A percentile compares a stretch with the other conserved stretches of the same genome.
phyloP scores from a whole-genome alignment of 73 alveolate species.

The Blepharisma stoltei region DNA sequence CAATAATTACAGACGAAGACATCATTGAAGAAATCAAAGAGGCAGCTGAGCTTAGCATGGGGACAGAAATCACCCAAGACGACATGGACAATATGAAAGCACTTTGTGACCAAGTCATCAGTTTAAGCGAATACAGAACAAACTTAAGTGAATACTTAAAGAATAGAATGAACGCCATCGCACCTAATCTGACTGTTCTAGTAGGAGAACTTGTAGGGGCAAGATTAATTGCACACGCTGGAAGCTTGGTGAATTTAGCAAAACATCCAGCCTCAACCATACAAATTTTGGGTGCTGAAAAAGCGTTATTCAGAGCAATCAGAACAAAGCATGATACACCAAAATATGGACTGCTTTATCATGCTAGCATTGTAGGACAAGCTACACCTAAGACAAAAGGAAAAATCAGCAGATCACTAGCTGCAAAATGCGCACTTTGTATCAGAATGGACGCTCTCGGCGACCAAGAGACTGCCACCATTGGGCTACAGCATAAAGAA shows the following conservation, averaged over 20 bases:
- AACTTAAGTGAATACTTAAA: constrained; percentile 81
- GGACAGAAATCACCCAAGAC: constrained; percentile 97
- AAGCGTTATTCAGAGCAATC: constrained; percentile 94
- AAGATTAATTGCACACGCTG: constrained; percentile 98
- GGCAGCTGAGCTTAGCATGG: constrained; percentile 96
- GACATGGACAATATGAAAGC: constrained; percentile 84
- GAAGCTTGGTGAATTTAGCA: constrained; percentile 94
- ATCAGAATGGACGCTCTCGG: constrained; percentile 92
- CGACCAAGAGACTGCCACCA: constrained; percentile 44
- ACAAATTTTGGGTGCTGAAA: constrained; percentile 94
- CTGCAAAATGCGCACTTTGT: constrained; percentile 98
- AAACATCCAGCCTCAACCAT: constrained; percentile 99
- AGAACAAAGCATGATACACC: constrained; percentile 92
- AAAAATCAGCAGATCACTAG: constrained; percentile 97
- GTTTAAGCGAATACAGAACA: constrained; percentile 84
- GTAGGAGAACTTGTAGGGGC: constrained; percentile 99
- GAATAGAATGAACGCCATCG: constrained; percentile 99
- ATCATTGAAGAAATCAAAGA: constrained; percentile 85
- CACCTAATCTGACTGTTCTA: constrained; percentile 98
- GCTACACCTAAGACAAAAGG: constrained; percentile 98
- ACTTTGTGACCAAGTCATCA: constrained; percentile 84
- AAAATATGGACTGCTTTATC: constrained; percentile 98
- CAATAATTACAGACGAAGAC: constrained; percentile 68
- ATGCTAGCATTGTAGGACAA: constrained; percentile 98
- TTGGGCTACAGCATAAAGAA: constrained; percentile 29